phyloP scores from a whole-genome alignment of 2,329 filamentous ascomycete genomes.

The Pezicula radicicola region DNA sequence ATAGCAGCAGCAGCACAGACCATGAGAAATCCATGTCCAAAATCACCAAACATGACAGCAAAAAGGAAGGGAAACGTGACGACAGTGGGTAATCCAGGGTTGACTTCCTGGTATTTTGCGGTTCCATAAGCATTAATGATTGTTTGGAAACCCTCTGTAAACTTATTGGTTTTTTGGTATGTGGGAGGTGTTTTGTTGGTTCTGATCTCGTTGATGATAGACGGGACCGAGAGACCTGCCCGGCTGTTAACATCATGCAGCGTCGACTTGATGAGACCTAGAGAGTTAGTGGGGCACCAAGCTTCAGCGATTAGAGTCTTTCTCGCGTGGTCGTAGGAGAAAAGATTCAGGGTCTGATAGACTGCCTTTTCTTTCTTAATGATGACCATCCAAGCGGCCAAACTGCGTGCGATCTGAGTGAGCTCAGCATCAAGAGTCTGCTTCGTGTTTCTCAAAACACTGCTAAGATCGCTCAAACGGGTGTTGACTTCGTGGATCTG shows the following conservation, averaged over 20 bases:
- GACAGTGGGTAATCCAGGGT: conserved; percentile 91
- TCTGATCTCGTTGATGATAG: conserved; percentile 95
- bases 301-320: conserved; percentile 97
- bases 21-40: conserved; percentile 92
- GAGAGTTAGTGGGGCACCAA: conserved; percentile 91
- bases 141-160: conserved; percentile 96
- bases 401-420: conserved; percentile 84
- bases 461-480: conserved; percentile 84
- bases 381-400: conserved; percentile 96
- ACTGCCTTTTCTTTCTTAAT: conserved; percentile 98
- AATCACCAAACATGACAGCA: conserved; percentile 99
- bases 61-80: conserved; percentile 99
- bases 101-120: conserved; percentile 95
- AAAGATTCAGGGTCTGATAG: conserved; percentile 91
- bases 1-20: conserved; percentile 78
- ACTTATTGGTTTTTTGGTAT: conserved; percentile 97
- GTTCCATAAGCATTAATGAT: conserved; percentile 99
- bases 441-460: conserved; percentile 93
- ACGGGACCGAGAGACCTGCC: conserved; percentile 93
- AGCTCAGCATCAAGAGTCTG: conserved; percentile 90
- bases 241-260: conserved; percentile 95
- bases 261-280: conserved; percentile 86
- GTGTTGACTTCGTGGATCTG: conserved; percentile 98
- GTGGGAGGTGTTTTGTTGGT: conserved; percentile 98
- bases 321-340: conserved; percentile 92